Evolutionary conservation across 2,329 filamentous ascomycete species (phyloP).

Genomic region (Neoascochyta sp.): DNA sequence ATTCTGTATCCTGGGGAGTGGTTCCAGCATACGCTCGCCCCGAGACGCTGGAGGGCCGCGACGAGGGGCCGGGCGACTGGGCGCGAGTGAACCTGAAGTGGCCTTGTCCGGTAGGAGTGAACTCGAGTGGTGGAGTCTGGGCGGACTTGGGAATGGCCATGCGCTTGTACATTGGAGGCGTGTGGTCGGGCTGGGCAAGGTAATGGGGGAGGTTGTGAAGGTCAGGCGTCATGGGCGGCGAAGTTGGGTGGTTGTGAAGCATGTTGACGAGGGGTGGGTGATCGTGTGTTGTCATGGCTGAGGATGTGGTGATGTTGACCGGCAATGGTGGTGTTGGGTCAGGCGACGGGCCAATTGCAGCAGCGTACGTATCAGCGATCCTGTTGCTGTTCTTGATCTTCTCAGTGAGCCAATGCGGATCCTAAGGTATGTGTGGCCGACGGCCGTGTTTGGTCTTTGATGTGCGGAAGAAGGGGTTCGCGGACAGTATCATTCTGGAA

Average conservation of each 20-base stretch:
- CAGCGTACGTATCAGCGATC: conserved; percentile 30
- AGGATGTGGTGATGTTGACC: conserved; percentile 23
- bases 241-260: conserved; percentile 32
- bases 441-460: conserved; percentile 29
- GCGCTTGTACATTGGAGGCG: conserved; percentile 35
- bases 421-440: conserved; percentile 35
- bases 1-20: conserved; percentile 32
- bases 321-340: conserved; percentile 24
- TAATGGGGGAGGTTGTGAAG: conserved; percentile 25
- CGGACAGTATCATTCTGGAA: conserved; percentile 42
- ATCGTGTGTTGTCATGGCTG: conserved; percentile 33
- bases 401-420: conserved; percentile 13
- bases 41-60: conserved; percentile 38
- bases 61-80: conserved; percentile 34
- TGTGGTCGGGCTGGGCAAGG: conserved; percentile 28
- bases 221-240: conserved; percentile 38
- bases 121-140: conserved; percentile 38
- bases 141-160: conserved; percentile 25
- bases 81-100: conserved; percentile 38
- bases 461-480: conserved; percentile 34
- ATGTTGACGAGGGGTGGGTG: conserved; percentile 26
- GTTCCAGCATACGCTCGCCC: conserved; percentile 29
- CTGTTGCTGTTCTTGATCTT: too few species aligned
- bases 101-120: conserved; percentile 36
- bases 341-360: conserved; percentile 30